Base-by-base conservation (phyloP, 2,329 filamentous ascomycete genomes). In the Triangularia setosa region DNA sequence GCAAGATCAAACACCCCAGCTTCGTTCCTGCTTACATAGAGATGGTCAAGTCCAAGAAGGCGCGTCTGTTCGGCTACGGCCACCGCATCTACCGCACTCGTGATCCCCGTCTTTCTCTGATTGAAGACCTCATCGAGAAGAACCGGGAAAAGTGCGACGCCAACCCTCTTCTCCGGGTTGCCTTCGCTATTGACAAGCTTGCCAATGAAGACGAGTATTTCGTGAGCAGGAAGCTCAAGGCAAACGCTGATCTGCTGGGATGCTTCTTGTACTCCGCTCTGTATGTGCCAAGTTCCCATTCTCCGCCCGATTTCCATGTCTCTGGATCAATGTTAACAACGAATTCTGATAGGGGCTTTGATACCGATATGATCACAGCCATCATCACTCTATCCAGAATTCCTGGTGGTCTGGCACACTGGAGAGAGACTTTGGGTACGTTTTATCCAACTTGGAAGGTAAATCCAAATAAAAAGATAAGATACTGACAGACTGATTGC, bases 171-270 rank as follows among this genome's bases (percentile, higher is more conserved):
- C 35, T 62, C 30, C 48, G 24, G 33, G 60, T 62, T 14, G 60
- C 60, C 21, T 30, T 62, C 21, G 60, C 60, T 4, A 56, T 62
- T 9, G 60, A 62, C 25, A 57, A 52, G 53, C 33, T 48, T 24
- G 60, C 60, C 7, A 58, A 28, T 21, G 21, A 57, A 35, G 60
- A 62, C 18, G 60, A 62, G 60, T 62, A 62, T n/a, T 62, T 62
- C 52, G 40, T 57, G 23, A 57, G 33, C 12, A 57, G 60, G 33
- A 62, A 58, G 53, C 52, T 62, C 27, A 52, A 52, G 30, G 53
- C 60, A 2, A 62, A 62, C 30, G 60, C 60, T 14, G 60, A 62
- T 52, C 30, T 62, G 24, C n/a, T 62, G 58, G 58, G 58, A 16
- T 60, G 58, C 21, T 60, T 60, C 28, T 33, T 60, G 23, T 60